Evolutionary conservation across 495 filamentous ascomycete species (phyloP), one percentile per base, ranked within the genome.

Genomic region (Penicillium verhagenii): DNA sequence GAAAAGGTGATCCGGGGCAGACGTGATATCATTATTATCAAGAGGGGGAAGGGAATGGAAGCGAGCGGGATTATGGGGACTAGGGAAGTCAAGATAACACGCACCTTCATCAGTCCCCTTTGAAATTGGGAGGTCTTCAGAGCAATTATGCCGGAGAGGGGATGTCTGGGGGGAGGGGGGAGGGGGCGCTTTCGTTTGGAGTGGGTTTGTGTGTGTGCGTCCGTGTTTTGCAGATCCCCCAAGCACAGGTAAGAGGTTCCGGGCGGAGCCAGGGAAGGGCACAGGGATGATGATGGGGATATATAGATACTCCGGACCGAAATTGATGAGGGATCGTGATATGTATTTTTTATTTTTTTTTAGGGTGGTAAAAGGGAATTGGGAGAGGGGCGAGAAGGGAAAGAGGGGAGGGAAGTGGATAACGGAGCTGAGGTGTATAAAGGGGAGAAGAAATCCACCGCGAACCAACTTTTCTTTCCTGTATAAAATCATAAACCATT

Each of bases 31-130:
- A 63, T 63, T 60, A 50, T 57, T 65, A 54, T 61, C 54, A 58
- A 48, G 52, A 49, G 42, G 49, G 42, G 42, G 57, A 48, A 47
- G 52, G 42, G 26, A 46, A 44, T 16, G 43, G 44, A 40, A 47
- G 44, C 47, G 18, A 58, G 37, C 20, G 49, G 37, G 24, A 14
- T 21, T 16, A 47, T 31, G 24, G 38, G 38, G 29, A 38, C 26
- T n/a, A 31, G n/a, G n/a, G n/a, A n/a, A 56, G 16, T 2, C 10
- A 21, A 47, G 35, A 26, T 26, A 11, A 28, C 47, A 57, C 67
- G 50, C 50, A 67, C 68, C 65, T 64, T 68, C 65, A 70, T 70
- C 65, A 64, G 63, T 67, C 57, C 39, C 58, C 52, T 59, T 65
- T 65, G 33, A 61, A 64, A 62, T 58, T 38, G 53, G 43, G 51